Percentiles rank a stretch among this genome's conserved stretches.
Conservation (phyloP, 306 rosid genomes). For the Castanea mollissima region DNA sequence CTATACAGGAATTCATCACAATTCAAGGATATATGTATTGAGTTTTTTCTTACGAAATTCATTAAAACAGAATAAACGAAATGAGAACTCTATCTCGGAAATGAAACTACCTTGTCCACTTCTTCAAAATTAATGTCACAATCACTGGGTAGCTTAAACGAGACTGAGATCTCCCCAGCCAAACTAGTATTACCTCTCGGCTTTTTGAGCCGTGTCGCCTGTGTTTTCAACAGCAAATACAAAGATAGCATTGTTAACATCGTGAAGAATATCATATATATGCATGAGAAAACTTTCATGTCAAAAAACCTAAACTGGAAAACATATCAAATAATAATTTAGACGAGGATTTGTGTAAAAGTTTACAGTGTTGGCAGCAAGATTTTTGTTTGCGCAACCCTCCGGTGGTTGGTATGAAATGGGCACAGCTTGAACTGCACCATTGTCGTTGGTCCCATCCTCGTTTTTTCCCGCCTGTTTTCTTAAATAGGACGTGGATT, state of each 20-base stretch:
- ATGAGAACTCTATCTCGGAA: no score
- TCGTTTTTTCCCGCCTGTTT: background rate
- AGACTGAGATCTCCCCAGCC: background rate
- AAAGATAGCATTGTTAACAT: background rate
- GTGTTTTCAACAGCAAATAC: background rate
- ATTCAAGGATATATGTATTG: no score
- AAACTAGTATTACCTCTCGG: background rate
- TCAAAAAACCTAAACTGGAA: no score
- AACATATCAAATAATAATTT: no score
- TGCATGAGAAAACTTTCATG: no score
- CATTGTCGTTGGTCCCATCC: background rate
- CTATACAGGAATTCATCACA: no score
- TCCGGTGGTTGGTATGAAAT: background rate
- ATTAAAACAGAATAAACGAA: no score
- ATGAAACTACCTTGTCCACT: background rate
- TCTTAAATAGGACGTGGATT: background rate
- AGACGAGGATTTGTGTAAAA: no score
- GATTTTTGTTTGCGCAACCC: background rate
- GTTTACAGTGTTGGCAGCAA: background rate
- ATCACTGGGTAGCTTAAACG: conserved; percentile 11
- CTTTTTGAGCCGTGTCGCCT: background rate
- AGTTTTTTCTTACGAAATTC: no score
- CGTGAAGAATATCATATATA: no score
- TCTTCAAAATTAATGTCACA: background rate
- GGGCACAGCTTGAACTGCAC: background rate